Base-by-base conservation (phyloP, 345 rosid genomes). In the Boechera stricta region DNA sequence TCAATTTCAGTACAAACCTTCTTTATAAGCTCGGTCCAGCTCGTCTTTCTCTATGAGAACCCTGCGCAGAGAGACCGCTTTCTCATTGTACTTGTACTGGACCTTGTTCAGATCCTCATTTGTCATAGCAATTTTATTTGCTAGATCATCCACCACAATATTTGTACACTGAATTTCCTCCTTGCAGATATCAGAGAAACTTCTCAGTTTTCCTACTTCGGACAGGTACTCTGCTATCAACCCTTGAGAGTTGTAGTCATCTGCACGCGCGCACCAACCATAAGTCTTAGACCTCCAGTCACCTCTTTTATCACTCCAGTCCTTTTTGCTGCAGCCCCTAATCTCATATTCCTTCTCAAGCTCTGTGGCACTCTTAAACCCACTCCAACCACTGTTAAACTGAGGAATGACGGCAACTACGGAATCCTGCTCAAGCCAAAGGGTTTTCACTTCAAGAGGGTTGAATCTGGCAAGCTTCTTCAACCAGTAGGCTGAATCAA, bases 211-310 rank as follows among this genome's bases (percentile, higher is more conserved):
- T 51, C 94, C 97, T 57, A 75, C 80, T 26, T 53, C 77, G 7
- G 90, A 87, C 51, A 94, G 82, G 76, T 85, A 83, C 65, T 89
- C 89, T 12, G 97, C 94, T 10, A 94, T 55, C 26, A 73, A 80
- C 16, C 96, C 96, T 49, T 80, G 80, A 13, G 82, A 64, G 31
- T 82, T 59, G 68, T 85, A 80, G 60, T 94, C 98, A 77, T 87
- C 96, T 3, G 85, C 83, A 8, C 90, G 91, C 2, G 96, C 98
- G 72, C 84, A 80, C 98, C 98, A 94, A 2, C 90, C 97, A 73
- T 86, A 94, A 16, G 65, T 48, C 63, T 54, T 73, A 29, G 81
- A 70, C 13, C 79, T 88, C 75, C 85, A 87, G 57, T 70, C 33
- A 4, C 70, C 56, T 60, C 64, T 80, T 54, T 53, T 69, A 5